Evolutionary conservation across 768 basidiomycete species (phyloP).

Genomic region (Podaxis pistillaris): DNA sequence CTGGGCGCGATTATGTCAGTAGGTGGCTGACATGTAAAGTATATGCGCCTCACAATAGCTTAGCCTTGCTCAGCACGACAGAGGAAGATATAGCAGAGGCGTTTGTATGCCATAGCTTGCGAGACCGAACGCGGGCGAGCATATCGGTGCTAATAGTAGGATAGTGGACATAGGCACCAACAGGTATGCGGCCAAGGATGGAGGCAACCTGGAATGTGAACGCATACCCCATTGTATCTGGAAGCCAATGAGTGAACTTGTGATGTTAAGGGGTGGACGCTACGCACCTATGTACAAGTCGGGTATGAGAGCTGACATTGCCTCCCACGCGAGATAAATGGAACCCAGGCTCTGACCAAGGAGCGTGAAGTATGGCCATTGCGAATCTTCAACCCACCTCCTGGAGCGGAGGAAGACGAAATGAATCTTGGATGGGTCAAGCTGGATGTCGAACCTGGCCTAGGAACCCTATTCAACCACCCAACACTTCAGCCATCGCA

Average conservation of each 20-base stretch:
- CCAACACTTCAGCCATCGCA: not conserved
- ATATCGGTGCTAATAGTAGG: constrained; percentile 96
- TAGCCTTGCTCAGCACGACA: constrained; percentile 50
- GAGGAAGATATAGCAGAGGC: constrained; percentile 54
- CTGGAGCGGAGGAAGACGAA: constrained; percentile 82
- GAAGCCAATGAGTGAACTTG: not conserved
- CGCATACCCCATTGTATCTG: constrained; percentile 98
- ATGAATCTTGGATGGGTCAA: constrained; percentile 63
- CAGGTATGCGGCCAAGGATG: constrained; percentile 59
- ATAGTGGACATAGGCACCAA: constrained; percentile 94
- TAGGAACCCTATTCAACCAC: constrained; percentile 24
- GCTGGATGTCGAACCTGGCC: constrained; percentile 78
- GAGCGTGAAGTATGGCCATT: constrained; percentile 91
- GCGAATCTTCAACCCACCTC: constrained; percentile 70
- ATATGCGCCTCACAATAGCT: constrained; percentile 55
- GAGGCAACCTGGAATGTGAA: constrained; percentile 85
- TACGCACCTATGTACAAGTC: constrained; percentile 86
- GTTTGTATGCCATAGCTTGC: constrained; percentile 64
- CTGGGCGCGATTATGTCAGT: constrained; percentile 34
- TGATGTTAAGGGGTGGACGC: not conserved
- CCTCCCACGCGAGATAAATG: constrained; percentile 81
- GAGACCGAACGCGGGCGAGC: constrained; percentile 73
- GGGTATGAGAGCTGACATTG: constrained; percentile 73
- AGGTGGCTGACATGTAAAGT: not conserved
- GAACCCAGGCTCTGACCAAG: constrained; percentile 90